Evolutionary conservation across 176 grass and related monocot species (phyloP).

Genomic region (Rhipidocladum racemiflorum): DNA sequence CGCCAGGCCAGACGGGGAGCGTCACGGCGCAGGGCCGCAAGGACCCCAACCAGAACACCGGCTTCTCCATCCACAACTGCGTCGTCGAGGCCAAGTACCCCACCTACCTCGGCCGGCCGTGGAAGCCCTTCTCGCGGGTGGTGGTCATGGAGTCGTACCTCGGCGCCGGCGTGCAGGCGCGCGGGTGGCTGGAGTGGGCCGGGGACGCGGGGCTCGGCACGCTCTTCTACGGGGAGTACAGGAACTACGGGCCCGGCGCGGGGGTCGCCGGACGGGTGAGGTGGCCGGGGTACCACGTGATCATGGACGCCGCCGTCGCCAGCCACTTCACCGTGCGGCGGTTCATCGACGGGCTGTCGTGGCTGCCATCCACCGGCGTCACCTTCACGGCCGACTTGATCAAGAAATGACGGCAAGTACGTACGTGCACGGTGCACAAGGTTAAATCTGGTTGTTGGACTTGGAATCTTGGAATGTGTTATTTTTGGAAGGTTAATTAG

Average conservation of each 20-base stretch:
- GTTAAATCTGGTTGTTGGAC: background rate
- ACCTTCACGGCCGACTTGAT: conserved; percentile 69
- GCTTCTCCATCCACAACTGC: conserved; percentile 66
- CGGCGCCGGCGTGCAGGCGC: conserved; percentile 43
- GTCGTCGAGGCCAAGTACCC: conserved; percentile 44
- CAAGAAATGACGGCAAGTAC: conserved; percentile 30
- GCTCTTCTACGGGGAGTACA: conserved; percentile 77
- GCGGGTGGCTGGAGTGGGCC: conserved; percentile 75
- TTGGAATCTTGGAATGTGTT: background rate
- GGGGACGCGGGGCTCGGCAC: conserved; percentile 42
- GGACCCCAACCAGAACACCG: conserved; percentile 75
- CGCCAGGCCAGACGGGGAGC: conserved; percentile 48
- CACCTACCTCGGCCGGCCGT: conserved; percentile 77
- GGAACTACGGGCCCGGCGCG: conserved; percentile 64
- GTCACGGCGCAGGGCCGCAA: conserved; percentile 66
- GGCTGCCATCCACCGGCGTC: conserved; percentile 68
- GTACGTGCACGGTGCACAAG: background rate
- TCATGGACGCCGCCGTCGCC: conserved; percentile 61
- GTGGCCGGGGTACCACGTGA: conserved; percentile 83
- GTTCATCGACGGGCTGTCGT: conserved; percentile 76
- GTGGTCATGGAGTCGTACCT: conserved; percentile 87
- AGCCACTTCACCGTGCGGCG: conserved; percentile 60
- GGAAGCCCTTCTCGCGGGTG: conserved; percentile 74
- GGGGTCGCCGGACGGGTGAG: conserved; percentile 43
- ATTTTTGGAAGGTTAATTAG: background rate